Conservation (phyloP, 2,329 filamentous ascomycete genomes). For the Trematosphaeria pertusa region DNA sequence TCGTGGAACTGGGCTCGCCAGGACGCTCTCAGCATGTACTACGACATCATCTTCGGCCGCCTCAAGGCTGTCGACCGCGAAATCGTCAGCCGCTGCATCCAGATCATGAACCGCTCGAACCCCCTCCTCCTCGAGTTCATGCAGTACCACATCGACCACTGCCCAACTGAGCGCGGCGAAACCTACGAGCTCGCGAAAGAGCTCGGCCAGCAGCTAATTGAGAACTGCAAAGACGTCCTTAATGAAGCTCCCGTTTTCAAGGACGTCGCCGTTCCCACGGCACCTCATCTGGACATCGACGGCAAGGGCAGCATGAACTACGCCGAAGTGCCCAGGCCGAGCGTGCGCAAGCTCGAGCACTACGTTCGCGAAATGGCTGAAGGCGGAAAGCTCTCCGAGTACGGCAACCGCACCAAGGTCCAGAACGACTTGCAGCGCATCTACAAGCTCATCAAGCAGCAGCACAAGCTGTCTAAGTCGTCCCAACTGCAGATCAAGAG, state of each 20-base stretch:
- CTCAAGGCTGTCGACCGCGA: constrained; percentile 93
- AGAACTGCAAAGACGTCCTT: constrained; percentile 95
- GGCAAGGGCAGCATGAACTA: constrained; percentile 92
- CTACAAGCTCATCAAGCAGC: constrained; percentile 98
- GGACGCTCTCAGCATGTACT: constrained; percentile 98
- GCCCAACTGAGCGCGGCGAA: constrained; percentile 93
- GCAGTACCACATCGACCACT: constrained; percentile 99
- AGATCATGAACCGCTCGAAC: constrained; percentile 99
- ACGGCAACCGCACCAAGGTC: constrained; percentile 97
- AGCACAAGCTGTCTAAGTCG: constrained; percentile 96
- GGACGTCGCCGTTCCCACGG: constrained; percentile 91
- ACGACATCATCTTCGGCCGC: constrained; percentile 96
- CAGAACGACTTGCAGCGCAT: constrained; percentile 94
- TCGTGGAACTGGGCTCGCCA: constrained; percentile 99
- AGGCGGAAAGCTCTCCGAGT: constrained; percentile 97
- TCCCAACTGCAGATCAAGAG: constrained; percentile 96
- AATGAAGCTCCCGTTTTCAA: constrained; percentile 88
- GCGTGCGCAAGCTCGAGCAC: constrained; percentile 95
- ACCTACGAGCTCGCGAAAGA: constrained; percentile 98
- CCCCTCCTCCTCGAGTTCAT: constrained; percentile 96
- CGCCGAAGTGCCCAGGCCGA: constrained; percentile 82
- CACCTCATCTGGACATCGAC: constrained; percentile 90
- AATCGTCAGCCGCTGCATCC: constrained; percentile 97
- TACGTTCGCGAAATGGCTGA: constrained; percentile 99
- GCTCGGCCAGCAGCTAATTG: constrained; percentile 89